phyloP scores from a whole-genome alignment of 306 rosid species.

The Citrullus mucosospermus region DNA sequence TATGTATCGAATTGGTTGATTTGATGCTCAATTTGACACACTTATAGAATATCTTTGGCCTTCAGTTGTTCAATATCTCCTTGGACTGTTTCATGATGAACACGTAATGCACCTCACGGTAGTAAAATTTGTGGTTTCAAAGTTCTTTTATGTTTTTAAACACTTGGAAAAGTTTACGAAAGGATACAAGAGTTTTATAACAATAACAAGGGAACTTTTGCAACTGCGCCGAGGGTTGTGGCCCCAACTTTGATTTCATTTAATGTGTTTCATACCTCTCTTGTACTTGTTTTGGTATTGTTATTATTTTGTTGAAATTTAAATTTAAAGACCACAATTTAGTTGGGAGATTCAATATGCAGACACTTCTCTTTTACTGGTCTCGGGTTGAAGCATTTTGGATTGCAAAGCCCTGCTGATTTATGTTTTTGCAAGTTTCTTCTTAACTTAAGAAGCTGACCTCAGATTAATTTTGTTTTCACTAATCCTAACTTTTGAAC shows the following conservation, averaged over 20 bases:
- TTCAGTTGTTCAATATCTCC: not conserved
- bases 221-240: not conserved
- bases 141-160: not conserved
- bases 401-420: not conserved
- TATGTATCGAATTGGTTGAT: conserved; percentile 6
- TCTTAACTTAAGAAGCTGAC: not conserved
- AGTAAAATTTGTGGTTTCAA: not conserved
- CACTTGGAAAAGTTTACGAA: not conserved
- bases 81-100: not conserved
- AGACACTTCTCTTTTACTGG: not conserved
- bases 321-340: not conserved
- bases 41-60: not conserved
- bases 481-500: not conserved
- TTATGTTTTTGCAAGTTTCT: not conserved
- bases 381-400: not conserved
- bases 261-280: not conserved
- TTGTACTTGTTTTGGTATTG: not conserved
- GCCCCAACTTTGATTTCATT: not conserved
- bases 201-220: not conserved
- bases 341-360: not conserved
- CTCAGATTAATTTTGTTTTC: not conserved
- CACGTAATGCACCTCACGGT: not conserved
- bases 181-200: not conserved
- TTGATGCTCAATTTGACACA: conserved; percentile 3
- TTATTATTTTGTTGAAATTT: not conserved